Percentiles rank a stretch among this genome's conserved stretches.
phyloP scores from a whole-genome alignment of 2,329 filamentous ascomycete species.

The Pestalotiopsis sp. region DNA sequence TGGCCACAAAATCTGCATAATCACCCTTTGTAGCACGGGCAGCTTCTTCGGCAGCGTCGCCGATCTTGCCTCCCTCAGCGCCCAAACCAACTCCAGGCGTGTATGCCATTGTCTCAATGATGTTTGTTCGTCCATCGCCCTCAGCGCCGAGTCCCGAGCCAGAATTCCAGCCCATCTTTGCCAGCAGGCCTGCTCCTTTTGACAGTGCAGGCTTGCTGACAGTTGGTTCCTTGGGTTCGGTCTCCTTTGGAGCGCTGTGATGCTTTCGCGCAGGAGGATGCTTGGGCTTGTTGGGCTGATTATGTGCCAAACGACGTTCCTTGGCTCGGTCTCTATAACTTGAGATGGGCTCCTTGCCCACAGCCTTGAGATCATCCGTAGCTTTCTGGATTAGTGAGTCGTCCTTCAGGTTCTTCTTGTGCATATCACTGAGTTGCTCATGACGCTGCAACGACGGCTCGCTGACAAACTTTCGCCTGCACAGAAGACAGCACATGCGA shows the following conservation, averaged over 20 bases:
- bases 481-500: slow-evolving; percentile 41
- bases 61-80: slow-evolving; percentile 67
- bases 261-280: slow-evolving; percentile 28
- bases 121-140: slow-evolving; percentile 62
- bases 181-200: slow-evolving; percentile 66
- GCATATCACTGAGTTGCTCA: slow-evolving; percentile 44
- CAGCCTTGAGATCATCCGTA: slow-evolving; percentile 28
- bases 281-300: slow-evolving; percentile 57
- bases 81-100: slow-evolving; percentile 69
- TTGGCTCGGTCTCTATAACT: slow-evolving; percentile 67
- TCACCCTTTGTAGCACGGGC: slow-evolving; percentile 59
- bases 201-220: slow-evolving; percentile 43
- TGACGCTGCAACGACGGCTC: slow-evolving; percentile 41
- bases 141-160: slow-evolving; percentile 66
- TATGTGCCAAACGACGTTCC: slow-evolving; percentile 63
- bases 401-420: slow-evolving; percentile 34
- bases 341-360: slow-evolving; percentile 33
- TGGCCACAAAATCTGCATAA: slow-evolving; percentile 63
- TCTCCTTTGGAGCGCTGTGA: slow-evolving; percentile 31
- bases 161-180: slow-evolving; percentile 72
- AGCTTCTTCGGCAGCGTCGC: slow-evolving; percentile 66
- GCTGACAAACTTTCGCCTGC: slow-evolving; percentile 40
- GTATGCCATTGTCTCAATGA: slow-evolving; percentile 65
- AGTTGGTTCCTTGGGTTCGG: slow-evolving; percentile 35
- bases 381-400: slow-evolving; percentile 29